Evolutionary conservation across 352 stramenopile species (phyloP).

Genomic region (Phytopythium chamaehyphon): DNA sequence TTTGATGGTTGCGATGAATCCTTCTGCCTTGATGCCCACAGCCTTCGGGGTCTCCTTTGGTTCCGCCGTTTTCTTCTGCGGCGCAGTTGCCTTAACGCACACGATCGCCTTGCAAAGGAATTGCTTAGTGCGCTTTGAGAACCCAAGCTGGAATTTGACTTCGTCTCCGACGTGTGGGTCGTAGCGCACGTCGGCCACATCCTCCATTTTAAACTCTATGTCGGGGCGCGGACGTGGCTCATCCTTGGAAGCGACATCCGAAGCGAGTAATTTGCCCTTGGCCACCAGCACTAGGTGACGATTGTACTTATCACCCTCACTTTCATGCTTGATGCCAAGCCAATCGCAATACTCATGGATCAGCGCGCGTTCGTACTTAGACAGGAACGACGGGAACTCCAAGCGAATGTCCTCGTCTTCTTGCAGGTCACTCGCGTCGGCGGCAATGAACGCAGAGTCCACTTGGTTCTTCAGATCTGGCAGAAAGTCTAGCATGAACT

Average conservation of each 20-base stretch:
- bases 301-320: slow-evolving; percentile 32
- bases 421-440: slow-evolving; percentile 10
- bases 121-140: slow-evolving; percentile 66
- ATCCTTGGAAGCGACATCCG: slow-evolving; percentile 10
- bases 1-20: slow-evolving; percentile 63
- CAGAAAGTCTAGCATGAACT: slow-evolving; percentile 56
- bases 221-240: slow-evolving; percentile 19
- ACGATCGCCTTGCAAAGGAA: slow-evolving; percentile 49
- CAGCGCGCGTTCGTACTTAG: slow-evolving; percentile 59
- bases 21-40: slow-evolving; percentile 30
- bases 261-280: slow-evolving; percentile 15
- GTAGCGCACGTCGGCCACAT: slow-evolving; percentile 63
- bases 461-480: slow-evolving; percentile 58
- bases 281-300: slow-evolving; percentile 35
- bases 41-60: slow-evolving; percentile 9
- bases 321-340: slow-evolving; percentile 54
- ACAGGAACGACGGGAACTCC: slow-evolving; percentile 36
- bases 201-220: slow-evolving; percentile 57
- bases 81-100: slow-evolving; percentile 27
- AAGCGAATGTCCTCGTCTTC: slow-evolving; percentile 29
- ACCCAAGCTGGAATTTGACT: slow-evolving; percentile 55
- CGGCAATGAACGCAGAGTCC: slow-evolving; percentile 34
- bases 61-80: slow-evolving; percentile 12
- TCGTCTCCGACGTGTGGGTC: slow-evolving; percentile 53
- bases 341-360: slow-evolving; percentile 65